Base-by-base conservation (phyloP, 495 filamentous ascomycete genomes). In the Podospora australis region DNA sequence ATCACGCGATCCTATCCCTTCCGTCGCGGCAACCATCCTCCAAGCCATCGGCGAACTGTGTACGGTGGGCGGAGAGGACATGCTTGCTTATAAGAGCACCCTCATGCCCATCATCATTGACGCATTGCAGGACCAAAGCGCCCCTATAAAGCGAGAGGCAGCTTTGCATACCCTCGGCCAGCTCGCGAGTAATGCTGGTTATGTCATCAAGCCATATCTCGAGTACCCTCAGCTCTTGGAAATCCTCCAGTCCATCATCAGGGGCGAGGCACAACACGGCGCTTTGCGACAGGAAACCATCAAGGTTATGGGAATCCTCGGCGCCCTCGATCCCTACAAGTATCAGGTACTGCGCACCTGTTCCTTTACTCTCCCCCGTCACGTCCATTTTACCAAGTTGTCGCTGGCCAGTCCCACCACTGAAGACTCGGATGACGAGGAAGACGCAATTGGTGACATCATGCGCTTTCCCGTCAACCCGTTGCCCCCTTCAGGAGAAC, bases 101-200 rank as follows among this genome's bases (percentile, higher is more conserved):
- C 78, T 99, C 9, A 99, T 97, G 92, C 86, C 86, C 4, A 89
- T 95, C 44, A 94, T 98, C 59, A 79, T 99, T 48, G 82, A 89
- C 49, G 86, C 90, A 9, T 70, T 99, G 39, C 89, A 97, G 69
- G 92, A 97, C 60, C 83, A 95, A 48, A 86, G 88, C 54, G 95
- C 90, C 7, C 79, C 85, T 43, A 71, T 78, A 21, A 96, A 96
- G 65, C 82, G 92, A 41, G 89, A 95, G 62, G 87, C 94, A 4
- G 91, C 94, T 7, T 72, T 99, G 38, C 83, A 85, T 48, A 94
- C 92, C 0, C 77, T 99, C 1, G 92, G 90, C 14, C 90, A 96
- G 62, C 69, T 99, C 11, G 87, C 92, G 5, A 91, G 88, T 59
- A 95, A 91, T 60, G 87, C 89, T 16, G 91, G 94, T 50, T 99